These are phyloP conservation scores for Diaporthe longicolla DNA, from an alignment of 2,329 filamentous ascomycete species.

Conservation along the genomic window DNA sequence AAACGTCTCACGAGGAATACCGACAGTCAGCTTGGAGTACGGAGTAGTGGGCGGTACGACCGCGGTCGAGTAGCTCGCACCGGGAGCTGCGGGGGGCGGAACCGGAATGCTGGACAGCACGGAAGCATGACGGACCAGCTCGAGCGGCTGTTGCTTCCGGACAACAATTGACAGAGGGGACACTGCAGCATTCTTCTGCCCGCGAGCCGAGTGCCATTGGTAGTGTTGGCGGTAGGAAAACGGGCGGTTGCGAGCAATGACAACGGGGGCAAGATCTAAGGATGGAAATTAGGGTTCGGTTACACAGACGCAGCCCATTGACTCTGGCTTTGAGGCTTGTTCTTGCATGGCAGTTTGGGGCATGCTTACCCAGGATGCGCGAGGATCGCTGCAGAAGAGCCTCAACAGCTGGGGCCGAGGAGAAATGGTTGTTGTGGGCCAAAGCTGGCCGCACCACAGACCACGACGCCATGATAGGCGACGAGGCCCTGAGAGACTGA, in stretches of 20 bases:
- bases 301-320: background rate
- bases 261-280: slow-evolving; percentile 32
- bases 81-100: slow-evolving; percentile 41
- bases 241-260: slow-evolving; percentile 21
- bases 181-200: slow-evolving; percentile 45
- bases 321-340: slow-evolving; percentile 18
- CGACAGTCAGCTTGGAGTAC: slow-evolving; percentile 81
- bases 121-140: slow-evolving; percentile 58
- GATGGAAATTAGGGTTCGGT: slow-evolving; percentile 14
- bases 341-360: background rate
- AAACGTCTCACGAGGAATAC: slow-evolving; percentile 84
- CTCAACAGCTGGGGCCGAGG: slow-evolving; percentile 39
- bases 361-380: slow-evolving; percentile 44
- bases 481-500: background rate
- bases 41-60: slow-evolving; percentile 66
- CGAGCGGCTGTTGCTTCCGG: slow-evolving; percentile 51
- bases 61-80: slow-evolving; percentile 57
- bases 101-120: slow-evolving; percentile 49
- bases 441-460: slow-evolving; percentile 45
- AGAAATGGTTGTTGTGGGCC: slow-evolving; percentile 39
- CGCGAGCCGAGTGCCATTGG: slow-evolving; percentile 57
- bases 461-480: slow-evolving; percentile 45
- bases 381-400: slow-evolving; percentile 41
- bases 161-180: slow-evolving; percentile 46
- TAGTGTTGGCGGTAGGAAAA: slow-evolving; percentile 46